These are phyloP conservation scores for Aspergillus awamori DNA, from an alignment of 2,329 filamentous ascomycete species.

Conservation along the genomic window DNA sequence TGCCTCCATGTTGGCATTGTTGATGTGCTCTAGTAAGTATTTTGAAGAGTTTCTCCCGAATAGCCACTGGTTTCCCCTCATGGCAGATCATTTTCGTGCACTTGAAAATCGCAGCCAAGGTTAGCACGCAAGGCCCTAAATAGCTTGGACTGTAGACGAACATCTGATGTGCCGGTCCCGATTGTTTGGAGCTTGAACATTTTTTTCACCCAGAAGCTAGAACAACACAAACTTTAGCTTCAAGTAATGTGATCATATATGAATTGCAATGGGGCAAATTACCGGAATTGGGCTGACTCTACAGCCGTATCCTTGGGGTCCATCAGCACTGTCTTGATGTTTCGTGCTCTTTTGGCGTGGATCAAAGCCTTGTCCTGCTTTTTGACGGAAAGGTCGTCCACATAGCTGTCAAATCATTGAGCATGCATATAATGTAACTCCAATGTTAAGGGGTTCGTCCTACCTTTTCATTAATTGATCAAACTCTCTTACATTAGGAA, in stretches of 20 bases:
- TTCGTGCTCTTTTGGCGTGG: constrained; percentile 50
- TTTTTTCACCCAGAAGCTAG: constrained; percentile 57
- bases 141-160: constrained; percentile 28
- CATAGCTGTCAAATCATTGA: constrained; percentile 42
- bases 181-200: constrained; percentile 53
- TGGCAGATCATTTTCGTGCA: constrained; percentile 51
- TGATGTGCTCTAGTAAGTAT: constrained; percentile 55
- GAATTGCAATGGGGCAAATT: constrained; percentile 4
- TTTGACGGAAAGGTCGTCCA: constrained; percentile 53
- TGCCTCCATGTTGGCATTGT: constrained; percentile 55
- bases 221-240: not conserved
- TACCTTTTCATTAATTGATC: constrained; percentile 51
- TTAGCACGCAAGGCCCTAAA: constrained; percentile 4
- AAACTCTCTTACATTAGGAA: constrained; percentile 50
- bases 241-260: not conserved
- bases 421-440: constrained; percentile 7
- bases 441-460: not conserved
- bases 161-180: constrained; percentile 42
- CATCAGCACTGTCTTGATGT: constrained; percentile 51
- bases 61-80: constrained; percentile 56
- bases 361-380: constrained; percentile 58
- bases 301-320: constrained; percentile 55
- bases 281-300: constrained; percentile 56
- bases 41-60: constrained; percentile 55
- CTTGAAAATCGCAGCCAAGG: constrained; percentile 24